Evolutionary conservation across 1,139 yeast species (phyloP), one percentile per base, ranked within the genome.

Genomic region (Entelexis paramagnoliae): DNA sequence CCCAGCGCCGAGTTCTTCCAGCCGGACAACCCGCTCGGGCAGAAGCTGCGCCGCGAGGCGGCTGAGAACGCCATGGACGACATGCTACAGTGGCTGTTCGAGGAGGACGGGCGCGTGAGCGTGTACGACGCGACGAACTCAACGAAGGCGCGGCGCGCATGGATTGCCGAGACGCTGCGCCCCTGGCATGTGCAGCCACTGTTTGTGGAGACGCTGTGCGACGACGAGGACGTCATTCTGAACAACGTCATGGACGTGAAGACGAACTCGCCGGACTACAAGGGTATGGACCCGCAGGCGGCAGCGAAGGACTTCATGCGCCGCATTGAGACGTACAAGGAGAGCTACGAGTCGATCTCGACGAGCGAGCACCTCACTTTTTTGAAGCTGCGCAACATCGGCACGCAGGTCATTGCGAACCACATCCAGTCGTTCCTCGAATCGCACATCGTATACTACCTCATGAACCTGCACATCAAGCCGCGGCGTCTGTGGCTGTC

Each of bases 401-500:
- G 87, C 58, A 76, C 89, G 47, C 95, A 88, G 65, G 88, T 91
- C 35, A 79, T 91, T 51, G 80, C 91, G 63, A 91, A 91, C 68
- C 76, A 81, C 58, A 88, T 91, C 59, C 89, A 86, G 66, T 80
- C 91, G 34, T 91, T 91, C 64, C 73, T 91, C 62, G 95, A 91
- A 67, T 82, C 94, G 56, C 78, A 97, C 59, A 89, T 91, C 58
- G 97, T 89, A 20, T 91, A 89, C 68, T 91, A 88, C 65, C 87
- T 91, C 46, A 89, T 91, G 96, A 91, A 91, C 63, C 72, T 91
- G 61, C 96, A 89, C 67, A 86, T 88, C 59, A 86, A 86, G 65
- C 95, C 96, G 33, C 77, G 97, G 60, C 77, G 83, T 58, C 88
- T 91, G 57, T 91, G 95, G 89, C 74, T 91, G 51, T 85, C 95